These are phyloP conservation scores for Raffaelea albimanens DNA, from an alignment of 2,329 filamentous ascomycete species.

Conservation along the genomic window DNA sequence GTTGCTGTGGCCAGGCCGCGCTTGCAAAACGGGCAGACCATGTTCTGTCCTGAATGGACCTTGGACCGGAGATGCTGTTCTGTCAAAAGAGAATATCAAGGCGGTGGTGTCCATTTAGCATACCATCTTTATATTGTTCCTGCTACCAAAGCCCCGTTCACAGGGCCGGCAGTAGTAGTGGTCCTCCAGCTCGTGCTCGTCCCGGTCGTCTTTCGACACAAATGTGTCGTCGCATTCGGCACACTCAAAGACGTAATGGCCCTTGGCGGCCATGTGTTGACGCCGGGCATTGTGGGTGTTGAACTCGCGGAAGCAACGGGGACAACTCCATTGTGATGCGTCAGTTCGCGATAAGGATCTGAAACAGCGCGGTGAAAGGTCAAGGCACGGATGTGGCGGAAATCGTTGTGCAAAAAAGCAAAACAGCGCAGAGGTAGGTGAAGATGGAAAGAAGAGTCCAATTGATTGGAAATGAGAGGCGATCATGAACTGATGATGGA, in stretches of 20 bases:
- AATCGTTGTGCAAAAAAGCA: too few relatives aligned
- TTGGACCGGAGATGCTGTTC: constrained; percentile 45
- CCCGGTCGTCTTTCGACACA: neutral
- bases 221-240: neutral
- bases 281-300: neutral
- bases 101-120: too few relatives aligned
- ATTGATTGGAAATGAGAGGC: too few relatives aligned
- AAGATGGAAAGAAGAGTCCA: too few relatives aligned
- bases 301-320: neutral
- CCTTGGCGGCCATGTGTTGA: constrained; percentile 1
- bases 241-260: neutral
- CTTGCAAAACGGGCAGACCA: constrained; percentile 48
- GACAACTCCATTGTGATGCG: neutral
- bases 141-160: neutral
- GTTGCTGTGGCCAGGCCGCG: constrained; percentile 35
- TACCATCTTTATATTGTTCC: constrained; percentile 22
- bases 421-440: too few relatives aligned
- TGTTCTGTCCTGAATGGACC: constrained; percentile 31
- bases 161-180: constrained; percentile 2
- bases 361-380: too few relatives aligned
- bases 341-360: too few relatives aligned
- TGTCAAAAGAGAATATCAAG: neutral
- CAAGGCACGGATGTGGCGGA: too few relatives aligned
- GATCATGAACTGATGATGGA: too few relatives aligned
- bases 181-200: neutral